Evolutionary conservation across 2,329 filamentous ascomycete species (phyloP).

Genomic region (Bretziella fagacearum): DNA sequence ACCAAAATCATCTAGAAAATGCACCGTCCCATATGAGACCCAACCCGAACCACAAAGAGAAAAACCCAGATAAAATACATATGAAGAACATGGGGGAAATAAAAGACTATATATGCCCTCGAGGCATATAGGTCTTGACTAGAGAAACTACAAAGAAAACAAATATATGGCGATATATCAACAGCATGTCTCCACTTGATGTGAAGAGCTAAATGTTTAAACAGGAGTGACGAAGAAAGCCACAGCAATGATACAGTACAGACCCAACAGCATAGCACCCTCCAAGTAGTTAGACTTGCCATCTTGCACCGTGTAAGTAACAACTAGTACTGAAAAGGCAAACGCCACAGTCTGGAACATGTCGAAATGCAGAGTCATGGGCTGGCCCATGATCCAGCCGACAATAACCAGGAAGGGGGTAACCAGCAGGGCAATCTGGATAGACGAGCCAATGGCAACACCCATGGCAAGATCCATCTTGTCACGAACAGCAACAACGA

Average conservation of each 20-base stretch:
- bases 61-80: not conserved
- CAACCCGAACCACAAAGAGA: too few relatives aligned
- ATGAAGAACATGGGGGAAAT: not conserved
- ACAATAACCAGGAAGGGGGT: conserved; percentile 66
- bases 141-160: conserved; percentile 1
- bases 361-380: conserved; percentile 69
- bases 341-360: conserved; percentile 78
- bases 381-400: conserved; percentile 56
- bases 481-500: conserved; percentile 61
- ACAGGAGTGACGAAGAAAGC: conserved; percentile 40
- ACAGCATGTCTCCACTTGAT: not conserved
- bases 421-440: conserved; percentile 69
- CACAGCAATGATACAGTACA: conserved; percentile 43
- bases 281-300: conserved; percentile 75
- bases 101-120: not conserved
- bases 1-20: too few relatives aligned
- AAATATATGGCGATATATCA: not conserved
- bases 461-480: conserved; percentile 62
- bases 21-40: too few relatives aligned
- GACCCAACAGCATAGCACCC: conserved; percentile 46
- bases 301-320: conserved; percentile 62
- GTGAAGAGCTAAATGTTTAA: conserved; percentile 14
- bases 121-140: not conserved
- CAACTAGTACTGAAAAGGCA: conserved; percentile 57
- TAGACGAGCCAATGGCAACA: conserved; percentile 64